These are phyloP conservation scores for Pseudozyma sp. DNA, from an alignment of 1,284 basidiomycete genomes.

Conservation along the genomic window DNA sequence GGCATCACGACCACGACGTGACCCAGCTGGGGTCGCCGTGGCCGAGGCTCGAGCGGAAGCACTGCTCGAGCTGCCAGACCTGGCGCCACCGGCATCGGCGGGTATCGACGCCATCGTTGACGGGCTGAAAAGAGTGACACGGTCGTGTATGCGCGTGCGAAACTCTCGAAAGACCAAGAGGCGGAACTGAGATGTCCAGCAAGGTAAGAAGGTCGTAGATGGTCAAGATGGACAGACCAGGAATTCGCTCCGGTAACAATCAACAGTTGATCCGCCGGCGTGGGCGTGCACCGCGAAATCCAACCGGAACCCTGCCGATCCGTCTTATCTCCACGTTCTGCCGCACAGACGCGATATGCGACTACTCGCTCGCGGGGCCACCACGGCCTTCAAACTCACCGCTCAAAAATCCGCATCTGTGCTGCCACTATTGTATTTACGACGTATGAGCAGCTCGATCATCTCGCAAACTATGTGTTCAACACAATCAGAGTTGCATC, in stretches of 20 bases:
- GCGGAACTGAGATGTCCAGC: too few species aligned
- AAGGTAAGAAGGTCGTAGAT: neutral
- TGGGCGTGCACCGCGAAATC: neutral
- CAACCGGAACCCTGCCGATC: neutral
- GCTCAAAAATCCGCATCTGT: too few species aligned
- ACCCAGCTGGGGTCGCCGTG: neutral
- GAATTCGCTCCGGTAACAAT: neutral
- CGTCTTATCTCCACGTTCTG: constrained; percentile 11
- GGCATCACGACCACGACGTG: constrained; percentile 3
- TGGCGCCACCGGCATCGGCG: neutral
- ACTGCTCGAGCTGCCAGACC: neutral
- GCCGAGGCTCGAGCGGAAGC: constrained; percentile 14
- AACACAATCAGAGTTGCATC: too few species aligned
- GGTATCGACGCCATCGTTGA: constrained; percentile 15
- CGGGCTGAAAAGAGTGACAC: neutral
- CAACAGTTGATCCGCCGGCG: neutral
- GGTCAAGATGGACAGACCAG: neutral
- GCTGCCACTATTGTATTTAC: too few species aligned
- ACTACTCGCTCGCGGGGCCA: too few species aligned
- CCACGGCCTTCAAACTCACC: too few species aligned
- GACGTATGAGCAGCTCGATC: too few species aligned
- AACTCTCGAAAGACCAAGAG: too few species aligned
- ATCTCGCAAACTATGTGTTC: too few species aligned
- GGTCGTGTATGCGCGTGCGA: constrained; percentile 5
- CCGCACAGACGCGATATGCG: constrained; percentile 8